Evolutionary conservation across 495 filamentous ascomycete genomes (phyloP).

Genomic region (Talaromyces nanjingensis): DNA sequence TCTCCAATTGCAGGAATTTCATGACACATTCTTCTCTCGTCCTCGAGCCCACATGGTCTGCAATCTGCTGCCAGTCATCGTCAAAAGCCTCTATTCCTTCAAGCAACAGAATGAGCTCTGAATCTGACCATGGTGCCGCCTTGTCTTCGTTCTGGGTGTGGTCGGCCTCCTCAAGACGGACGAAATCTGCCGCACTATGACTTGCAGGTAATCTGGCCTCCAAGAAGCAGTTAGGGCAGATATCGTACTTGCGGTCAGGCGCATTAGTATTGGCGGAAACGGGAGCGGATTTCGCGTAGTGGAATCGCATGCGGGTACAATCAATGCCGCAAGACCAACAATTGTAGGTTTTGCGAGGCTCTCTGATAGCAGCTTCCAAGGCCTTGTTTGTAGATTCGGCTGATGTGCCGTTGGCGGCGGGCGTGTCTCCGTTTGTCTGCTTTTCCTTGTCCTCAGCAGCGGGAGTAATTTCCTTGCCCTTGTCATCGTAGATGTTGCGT

Average conservation of each 20-base stretch:
- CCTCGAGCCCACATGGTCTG: constrained; percentile 82
- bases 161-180: constrained; percentile 77
- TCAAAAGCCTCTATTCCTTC: constrained; percentile 88
- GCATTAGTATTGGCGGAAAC: constrained; percentile 48
- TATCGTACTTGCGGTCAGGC: constrained; percentile 64
- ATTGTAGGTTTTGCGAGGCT: constrained; percentile 64
- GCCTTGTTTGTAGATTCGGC: constrained; percentile 43
- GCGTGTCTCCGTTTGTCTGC: constrained; percentile 69
- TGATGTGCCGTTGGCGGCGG: constrained; percentile 49
- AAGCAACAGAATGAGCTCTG: constrained; percentile 74
- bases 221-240: constrained; percentile 85
- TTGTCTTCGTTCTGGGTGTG: constrained; percentile 69
- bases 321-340: constrained; percentile 90
- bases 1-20: constrained; percentile 87
- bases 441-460: constrained; percentile 49
- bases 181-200: constrained; percentile 66
- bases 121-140: constrained; percentile 83
- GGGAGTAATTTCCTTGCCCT: constrained; percentile 71
- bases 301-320: constrained; percentile 87
- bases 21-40: constrained; percentile 95
- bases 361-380: constrained; percentile 51
- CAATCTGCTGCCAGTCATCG: constrained; percentile 90
- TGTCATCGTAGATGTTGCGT: constrained; percentile 91
- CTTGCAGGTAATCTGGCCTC: constrained; percentile 72
- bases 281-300: constrained; percentile 59